Percentiles rank a stretch among this genome's conserved stretches.
phyloP scores from a whole-genome alignment of 768 basidiomycete species.

The Boletus rufocinnamomeus region DNA sequence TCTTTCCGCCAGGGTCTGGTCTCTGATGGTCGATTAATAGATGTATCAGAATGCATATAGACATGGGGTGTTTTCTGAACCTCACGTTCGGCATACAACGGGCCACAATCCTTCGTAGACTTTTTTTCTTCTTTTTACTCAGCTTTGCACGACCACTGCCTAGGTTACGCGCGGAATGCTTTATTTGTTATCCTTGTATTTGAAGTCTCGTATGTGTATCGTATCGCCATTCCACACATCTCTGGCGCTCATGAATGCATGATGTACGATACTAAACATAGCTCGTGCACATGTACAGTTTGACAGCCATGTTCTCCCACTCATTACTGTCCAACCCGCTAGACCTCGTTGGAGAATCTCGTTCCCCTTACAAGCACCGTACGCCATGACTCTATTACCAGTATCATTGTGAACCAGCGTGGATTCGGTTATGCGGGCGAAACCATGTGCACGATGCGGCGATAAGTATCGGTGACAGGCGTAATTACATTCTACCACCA shows the following conservation, averaged over 20 bases:
- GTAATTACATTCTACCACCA: background rate
- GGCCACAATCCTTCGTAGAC: background rate
- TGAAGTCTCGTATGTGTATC: background rate
- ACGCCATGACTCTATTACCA: too few relatives aligned
- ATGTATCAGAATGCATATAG: background rate
- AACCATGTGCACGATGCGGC: background rate
- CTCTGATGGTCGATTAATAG: conserved; percentile 19
- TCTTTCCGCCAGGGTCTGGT: background rate
- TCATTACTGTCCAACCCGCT: conserved; percentile 7
- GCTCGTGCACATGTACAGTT: conserved; percentile 7
- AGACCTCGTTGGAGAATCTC: background rate
- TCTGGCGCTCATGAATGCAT: too few relatives aligned
- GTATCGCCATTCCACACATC: background rate
- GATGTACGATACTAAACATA: background rate
- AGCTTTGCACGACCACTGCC: background rate
- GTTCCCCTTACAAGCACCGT: background rate
- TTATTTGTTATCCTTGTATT: conserved; percentile 29
- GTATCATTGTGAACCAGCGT: background rate
- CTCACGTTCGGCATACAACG: background rate
- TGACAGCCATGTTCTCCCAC: conserved; percentile 30
- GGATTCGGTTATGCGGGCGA: background rate
- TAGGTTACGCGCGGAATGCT: background rate
- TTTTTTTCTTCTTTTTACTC: conserved; percentile 20
- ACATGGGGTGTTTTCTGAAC: background rate
- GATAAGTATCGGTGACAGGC: background rate